Evolutionary conservation across 805 yeast species (phyloP).

Genomic region (Myxozyma sirexii): DNA sequence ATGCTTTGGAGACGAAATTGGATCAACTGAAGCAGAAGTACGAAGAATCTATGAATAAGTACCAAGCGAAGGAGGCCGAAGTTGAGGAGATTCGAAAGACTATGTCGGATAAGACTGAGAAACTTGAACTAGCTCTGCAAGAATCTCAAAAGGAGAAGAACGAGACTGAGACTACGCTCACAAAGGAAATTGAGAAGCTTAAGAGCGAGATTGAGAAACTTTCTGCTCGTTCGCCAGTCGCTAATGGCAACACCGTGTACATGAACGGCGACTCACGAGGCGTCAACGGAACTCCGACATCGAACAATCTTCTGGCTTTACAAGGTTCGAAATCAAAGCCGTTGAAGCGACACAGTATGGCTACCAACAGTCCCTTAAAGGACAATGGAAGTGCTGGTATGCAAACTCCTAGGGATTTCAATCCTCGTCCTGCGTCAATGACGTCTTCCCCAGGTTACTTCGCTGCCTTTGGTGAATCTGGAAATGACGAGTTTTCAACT

Average conservation of each 20-base stretch:
- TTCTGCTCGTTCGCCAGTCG: constrained; percentile 45
- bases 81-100: constrained; percentile 16
- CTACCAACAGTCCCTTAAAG: constrained; percentile 18
- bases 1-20: constrained; percentile 26
- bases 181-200: constrained; percentile 37
- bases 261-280: constrained; percentile 31
- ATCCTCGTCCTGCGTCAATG: constrained; percentile 39
- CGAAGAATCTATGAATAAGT: constrained; percentile 36
- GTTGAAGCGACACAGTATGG: constrained; percentile 26
- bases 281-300: constrained; percentile 25
- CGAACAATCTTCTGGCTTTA: constrained; percentile 6
- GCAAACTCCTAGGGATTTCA: constrained; percentile 29
- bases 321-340: constrained; percentile 21
- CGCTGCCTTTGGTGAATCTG: constrained; percentile 29
- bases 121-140: constrained; percentile 23
- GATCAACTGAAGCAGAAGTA: constrained; percentile 37
- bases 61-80: constrained; percentile 28
- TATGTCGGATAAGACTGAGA: constrained; percentile 18
- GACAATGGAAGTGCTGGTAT: constrained; percentile 9
- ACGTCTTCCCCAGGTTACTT: constrained; percentile 28
- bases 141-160: constrained; percentile 26
- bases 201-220: constrained; percentile 40
- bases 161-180: constrained; percentile 31
- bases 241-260: neutral
- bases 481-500: constrained; percentile 31